Evolutionary conservation across 2,329 filamentous ascomycete genomes (phyloP), one percentile per base, ranked within the genome.

Genomic region (Apiospora kogelbergensis): DNA sequence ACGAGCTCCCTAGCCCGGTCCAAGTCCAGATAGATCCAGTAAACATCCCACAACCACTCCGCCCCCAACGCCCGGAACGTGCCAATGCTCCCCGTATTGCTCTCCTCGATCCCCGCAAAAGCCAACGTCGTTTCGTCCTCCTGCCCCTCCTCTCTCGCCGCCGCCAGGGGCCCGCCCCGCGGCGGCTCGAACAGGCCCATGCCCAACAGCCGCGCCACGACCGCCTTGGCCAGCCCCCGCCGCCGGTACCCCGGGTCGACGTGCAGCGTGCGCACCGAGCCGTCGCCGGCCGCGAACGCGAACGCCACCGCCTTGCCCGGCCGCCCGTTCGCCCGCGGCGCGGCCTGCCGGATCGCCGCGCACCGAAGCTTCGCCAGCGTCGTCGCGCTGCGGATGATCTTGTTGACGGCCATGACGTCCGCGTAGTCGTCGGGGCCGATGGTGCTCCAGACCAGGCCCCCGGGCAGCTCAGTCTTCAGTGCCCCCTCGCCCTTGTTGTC

Each of bases 41-140:
- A 67, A 2, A 57, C 66, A 67, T 67, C 66, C 66, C 66, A 67
- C 30, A 53, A 9, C 66, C 66, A 67, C 66, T 22, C 60, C 2
- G 46, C 66, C 4, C 66, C 66, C 33, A 67, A 6, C 66, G 46
- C 66, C 66, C 30, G 11, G 11, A 67, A 67, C 46, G 66, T 67
- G 33, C 33, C 10, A 3, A 67, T 57, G 33, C 66, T 67, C 10
- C 66, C 66, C 46, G 40, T 30, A 15, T 67, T 67, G 40, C 66
- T 60, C 44, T 57, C 33, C 66, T 67, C 66, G 46, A 67, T 42
- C 44, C 44, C 66, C 2, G 66, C 48, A n/a, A 67, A 67, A n/a
- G 66, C 66, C 66, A 60, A n/a, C 33, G 46, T n/a, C 1, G 26
- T n/a, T 15, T 6, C 22, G 2, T 6, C 66, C 10, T 53, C 2